Base-by-base conservation (phyloP, 768 basidiomycete genomes). In the Asterophora lycoperdoides region DNA sequence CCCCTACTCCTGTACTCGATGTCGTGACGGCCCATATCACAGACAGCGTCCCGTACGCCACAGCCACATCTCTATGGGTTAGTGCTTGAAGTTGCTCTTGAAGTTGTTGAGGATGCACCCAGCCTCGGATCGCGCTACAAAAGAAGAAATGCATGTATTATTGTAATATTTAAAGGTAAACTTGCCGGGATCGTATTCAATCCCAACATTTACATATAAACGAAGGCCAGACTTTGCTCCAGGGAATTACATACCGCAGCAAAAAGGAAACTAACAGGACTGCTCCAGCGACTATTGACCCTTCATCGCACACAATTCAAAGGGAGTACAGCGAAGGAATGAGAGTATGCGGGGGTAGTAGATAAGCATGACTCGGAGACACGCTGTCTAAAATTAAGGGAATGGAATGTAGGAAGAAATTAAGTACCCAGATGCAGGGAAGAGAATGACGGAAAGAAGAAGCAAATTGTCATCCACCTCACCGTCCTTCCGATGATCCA, bases 31-130 rank as follows among this genome's bases (percentile, higher is more conserved):
- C 60, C 5, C 41, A 48, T 10, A 57, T 41, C 14, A 54, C 57
- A 10, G 67, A 63, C 39, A 30, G 23, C 8, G 55, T 44, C n/a
- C 62, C 68, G 4, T 55, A 62, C 37, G 58, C 57, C 26, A 65
- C 59, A 10, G 68, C 68, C 34, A 60, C 57, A 5, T 68, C 68
- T 55, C 76, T 5, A 49, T 60, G 26, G 64, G 70, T 58, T 58
- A 59, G 14, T 49, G 8, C 19, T 9, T 32, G n/a, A n/a, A n/a
- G n/a, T n/a, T n/a, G n/a, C n/a, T n/a, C n/a, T n/a, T n/a, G n/a
- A n/a, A n/a, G n/a, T n/a, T n/a, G n/a, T n/a, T n/a, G n/a, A n/a
- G n/a, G n/a, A n/a, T 23, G 18, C 13, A 18, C 18, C 28, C 37
- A 28, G 11, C 14, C 3, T 8, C 19, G 32, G 30, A 30, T 30